These are phyloP conservation scores for Microdochium paspali DNA, from an alignment of 2,329 filamentous ascomycete genomes.

Conservation along the genomic window DNA sequence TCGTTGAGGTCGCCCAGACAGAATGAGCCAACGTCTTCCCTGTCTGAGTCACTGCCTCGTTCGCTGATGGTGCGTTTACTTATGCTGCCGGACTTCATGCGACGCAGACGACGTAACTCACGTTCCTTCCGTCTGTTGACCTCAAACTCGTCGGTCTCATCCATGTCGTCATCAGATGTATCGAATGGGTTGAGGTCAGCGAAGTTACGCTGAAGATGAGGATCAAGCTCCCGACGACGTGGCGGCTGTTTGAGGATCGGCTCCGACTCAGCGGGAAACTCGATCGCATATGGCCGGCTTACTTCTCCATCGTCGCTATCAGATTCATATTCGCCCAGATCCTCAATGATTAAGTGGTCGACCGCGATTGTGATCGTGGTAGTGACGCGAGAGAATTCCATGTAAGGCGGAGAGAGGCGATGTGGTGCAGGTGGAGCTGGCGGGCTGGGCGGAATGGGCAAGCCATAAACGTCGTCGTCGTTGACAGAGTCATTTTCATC, in stretches of 20 bases:
- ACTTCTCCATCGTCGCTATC: conserved; percentile 15
- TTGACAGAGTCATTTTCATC: neutral
- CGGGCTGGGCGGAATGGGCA: neutral
- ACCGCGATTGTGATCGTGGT: conserved; percentile 3
- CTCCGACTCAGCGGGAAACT: conserved; percentile 19
- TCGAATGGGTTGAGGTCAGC: conserved; percentile 17
- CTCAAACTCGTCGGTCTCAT: conserved; percentile 14
- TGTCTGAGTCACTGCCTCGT: conserved; percentile 21
- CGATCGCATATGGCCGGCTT: conserved; percentile 15
- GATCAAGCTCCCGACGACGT: conserved; percentile 15
- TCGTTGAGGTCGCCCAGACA: conserved; percentile 14
- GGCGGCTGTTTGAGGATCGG: conserved; percentile 15
- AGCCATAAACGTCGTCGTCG: neutral
- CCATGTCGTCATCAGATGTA: conserved; percentile 10
- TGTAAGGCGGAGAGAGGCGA: neutral
- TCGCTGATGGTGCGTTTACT: conserved; percentile 25
- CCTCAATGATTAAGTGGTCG: conserved; percentile 18
- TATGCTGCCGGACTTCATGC: conserved; percentile 22
- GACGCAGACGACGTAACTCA: conserved; percentile 13
- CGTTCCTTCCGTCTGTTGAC: conserved; percentile 10
- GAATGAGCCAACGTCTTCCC: conserved; percentile 19
- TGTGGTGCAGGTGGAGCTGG: neutral
- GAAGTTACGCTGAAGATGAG: conserved; percentile 15
- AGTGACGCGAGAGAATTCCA: neutral
- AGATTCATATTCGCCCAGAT: conserved; percentile 16